A percentile compares a stretch with the other conserved stretches of the same genome.
Evolutionary conservation across 179 eudicot genomes (phyloP).

Genomic region (Vitellaria paradoxa): DNA sequence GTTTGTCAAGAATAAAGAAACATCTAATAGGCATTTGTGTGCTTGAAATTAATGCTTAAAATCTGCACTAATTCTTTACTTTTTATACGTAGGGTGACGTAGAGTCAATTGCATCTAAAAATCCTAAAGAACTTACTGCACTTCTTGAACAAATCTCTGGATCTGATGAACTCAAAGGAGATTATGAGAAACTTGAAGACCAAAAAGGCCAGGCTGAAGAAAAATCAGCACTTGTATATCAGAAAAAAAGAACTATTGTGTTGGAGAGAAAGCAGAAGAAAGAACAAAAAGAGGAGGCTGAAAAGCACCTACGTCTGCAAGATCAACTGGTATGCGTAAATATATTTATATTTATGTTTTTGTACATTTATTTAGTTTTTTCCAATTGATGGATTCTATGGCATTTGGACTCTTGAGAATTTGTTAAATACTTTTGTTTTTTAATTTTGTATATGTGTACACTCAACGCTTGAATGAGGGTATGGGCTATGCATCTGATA

Average conservation of each 20-base stretch:
- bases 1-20: neutral
- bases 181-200: conserved; percentile 83
- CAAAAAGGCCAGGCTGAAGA: conserved; percentile 89
- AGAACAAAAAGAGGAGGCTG: conserved; percentile 99
- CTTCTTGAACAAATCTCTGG: conserved; percentile 98
- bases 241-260: conserved; percentile 81
- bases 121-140: conserved; percentile 88
- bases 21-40: neutral
- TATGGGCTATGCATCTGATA: no score
- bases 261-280: conserved; percentile 93
- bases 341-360: no score
- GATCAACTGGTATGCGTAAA: conserved; percentile 60
- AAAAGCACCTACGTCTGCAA: conserved; percentile 88
- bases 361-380: no score
- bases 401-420: no score
- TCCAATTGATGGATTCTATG: no score
- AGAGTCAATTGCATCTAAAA: conserved; percentile 97
- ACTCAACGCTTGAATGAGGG: no score
- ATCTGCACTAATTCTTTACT: no score
- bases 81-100: conserved; percentile 78
- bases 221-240: conserved; percentile 75
- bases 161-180: conserved; percentile 85
- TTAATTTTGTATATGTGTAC: no score
- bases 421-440: no score
- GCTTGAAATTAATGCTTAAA: neutral